A percentile compares a stretch with the other conserved stretches of the same genome.
Evolutionary conservation across 768 basidiomycete genomes (phyloP).

Genomic region (Mycena floridula): DNA sequence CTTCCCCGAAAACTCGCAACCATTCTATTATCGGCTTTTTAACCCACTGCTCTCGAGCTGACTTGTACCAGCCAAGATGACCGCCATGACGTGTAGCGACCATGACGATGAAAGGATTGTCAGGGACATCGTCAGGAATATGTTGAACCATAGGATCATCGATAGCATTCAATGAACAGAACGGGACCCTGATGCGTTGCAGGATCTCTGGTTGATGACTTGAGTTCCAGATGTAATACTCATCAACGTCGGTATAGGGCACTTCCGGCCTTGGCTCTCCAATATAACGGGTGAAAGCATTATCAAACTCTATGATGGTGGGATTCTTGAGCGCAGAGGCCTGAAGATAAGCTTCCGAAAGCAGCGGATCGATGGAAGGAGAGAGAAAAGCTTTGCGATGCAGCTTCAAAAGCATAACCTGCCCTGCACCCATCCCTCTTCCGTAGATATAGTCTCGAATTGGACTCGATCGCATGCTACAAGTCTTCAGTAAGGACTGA

Average conservation of each 20-base stretch:
- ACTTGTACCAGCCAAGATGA: too few species aligned
- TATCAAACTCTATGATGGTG: constrained; percentile 33
- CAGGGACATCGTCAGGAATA: constrained; percentile 50
- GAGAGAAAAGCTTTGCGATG: constrained; percentile 29
- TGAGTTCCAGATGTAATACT: constrained; percentile 44
- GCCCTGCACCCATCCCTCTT: constrained; percentile 72
- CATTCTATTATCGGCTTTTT: too few species aligned
- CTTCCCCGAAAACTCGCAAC: too few species aligned
- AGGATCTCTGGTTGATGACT: constrained; percentile 35
- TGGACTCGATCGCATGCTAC: too few species aligned
- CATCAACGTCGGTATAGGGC: constrained; percentile 24
- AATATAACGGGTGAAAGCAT: constrained; percentile 35
- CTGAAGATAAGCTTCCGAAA: constrained; percentile 24
- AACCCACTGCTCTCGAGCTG: too few species aligned
- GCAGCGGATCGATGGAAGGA: not conserved
- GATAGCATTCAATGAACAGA: constrained; percentile 47
- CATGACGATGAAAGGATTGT: constrained; percentile 49
- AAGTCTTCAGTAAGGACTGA: too few species aligned
- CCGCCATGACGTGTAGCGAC: constrained; percentile 57
- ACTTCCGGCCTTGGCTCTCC: constrained; percentile 33
- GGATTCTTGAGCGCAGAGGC: constrained; percentile 25
- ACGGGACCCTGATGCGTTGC: constrained; percentile 62
- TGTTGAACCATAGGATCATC: constrained; percentile 49
- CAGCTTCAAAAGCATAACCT: constrained; percentile 49
- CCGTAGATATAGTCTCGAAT: constrained; percentile 70